A percentile compares a stretch with the other conserved stretches of the same genome.
phyloP scores from a whole-genome alignment of 352 stramenopile species.

The Globisporangium nodosum region DNA sequence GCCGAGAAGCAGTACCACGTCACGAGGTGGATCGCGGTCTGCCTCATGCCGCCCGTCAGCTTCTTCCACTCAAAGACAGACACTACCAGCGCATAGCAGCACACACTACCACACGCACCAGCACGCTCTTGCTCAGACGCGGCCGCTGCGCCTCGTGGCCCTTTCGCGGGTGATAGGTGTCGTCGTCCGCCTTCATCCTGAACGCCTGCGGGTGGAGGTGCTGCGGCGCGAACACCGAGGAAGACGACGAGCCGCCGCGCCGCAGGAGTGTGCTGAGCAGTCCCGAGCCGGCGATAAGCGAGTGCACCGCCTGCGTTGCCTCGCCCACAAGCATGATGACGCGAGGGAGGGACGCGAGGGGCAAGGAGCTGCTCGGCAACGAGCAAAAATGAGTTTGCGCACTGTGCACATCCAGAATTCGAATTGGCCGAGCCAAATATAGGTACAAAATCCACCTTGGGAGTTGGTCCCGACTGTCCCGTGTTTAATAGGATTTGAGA shows the following conservation, averaged over 20 bases:
- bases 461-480: no score
- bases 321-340: slow-evolving; percentile 10
- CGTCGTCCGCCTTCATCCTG: slow-evolving; percentile 5
- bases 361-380: background rate
- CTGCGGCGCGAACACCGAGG: slow-evolving; percentile 1
- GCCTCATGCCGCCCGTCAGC: background rate
- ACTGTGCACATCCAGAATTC: background rate
- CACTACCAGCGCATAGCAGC: background rate
- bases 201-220: background rate
- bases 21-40: slow-evolving; percentile 39
- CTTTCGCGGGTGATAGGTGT: slow-evolving; percentile 13
- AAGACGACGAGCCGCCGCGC: background rate
- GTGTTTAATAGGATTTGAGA: background rate
- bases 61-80: background rate
- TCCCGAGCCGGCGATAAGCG: slow-evolving; percentile 6
- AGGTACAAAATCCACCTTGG: no score
- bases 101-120: slow-evolving; percentile 6
- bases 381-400: background rate
- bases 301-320: slow-evolving; percentile 7
- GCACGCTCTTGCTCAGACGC: slow-evolving; percentile 10
- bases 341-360: background rate
- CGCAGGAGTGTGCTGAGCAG: slow-evolving; percentile 8
- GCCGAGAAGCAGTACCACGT: slow-evolving; percentile 85
- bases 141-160: slow-evolving; percentile 9
- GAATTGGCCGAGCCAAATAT: no score